Evolutionary conservation across 495 filamentous ascomycete species (phyloP), one percentile per base, ranked within the genome.

Genomic region (Penicillium diatomitis): DNA sequence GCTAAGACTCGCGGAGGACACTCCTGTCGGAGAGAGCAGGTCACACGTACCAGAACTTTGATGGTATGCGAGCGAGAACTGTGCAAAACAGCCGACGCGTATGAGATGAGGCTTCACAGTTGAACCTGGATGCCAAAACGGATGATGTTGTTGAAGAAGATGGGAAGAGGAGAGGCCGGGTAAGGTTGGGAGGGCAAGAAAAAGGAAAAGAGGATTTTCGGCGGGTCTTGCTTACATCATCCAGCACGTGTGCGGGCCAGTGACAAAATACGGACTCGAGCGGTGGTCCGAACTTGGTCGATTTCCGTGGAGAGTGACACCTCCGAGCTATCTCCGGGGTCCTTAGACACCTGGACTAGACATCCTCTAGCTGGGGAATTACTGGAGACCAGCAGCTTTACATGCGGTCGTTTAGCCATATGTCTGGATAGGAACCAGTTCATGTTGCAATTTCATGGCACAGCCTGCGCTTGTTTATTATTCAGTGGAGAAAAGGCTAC

Each of bases 1-100:
- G 20, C 20, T 20, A 20, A 20, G 20, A 20, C 20, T 20, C 20
- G 20, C 20, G 20, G 20, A 20, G 20, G 20, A 20, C 20, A 2
- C 20, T 20, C 20, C 20, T 20, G 20, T 20, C 20, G 20, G 20
- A 20, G 20, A 20, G 20, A 20, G 20, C 20, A 2, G 2, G 20
- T 20, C 20, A 20, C 20, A 20, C 20, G 20, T 20, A 20, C 20
- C 20, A 20, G 20, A 20, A 20, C 20, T n/a, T 41, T 7, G 30
- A 41, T 38, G 9, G 41, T 32, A 38, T 38, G 40, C 10, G 43
- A 46, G 31, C 32, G 29, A 32, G 29, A 46, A 56, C 57, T 60
- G 57, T 53, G 41, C 32, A 27, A 27, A 49, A 60, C 57, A 60
- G 51, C 48, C 50, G 41, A 63, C 57, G 60, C 60, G 43, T 50